Conservation (phyloP, 2,329 filamentous ascomycete species). For the Drechslerella dactyloides region DNA sequence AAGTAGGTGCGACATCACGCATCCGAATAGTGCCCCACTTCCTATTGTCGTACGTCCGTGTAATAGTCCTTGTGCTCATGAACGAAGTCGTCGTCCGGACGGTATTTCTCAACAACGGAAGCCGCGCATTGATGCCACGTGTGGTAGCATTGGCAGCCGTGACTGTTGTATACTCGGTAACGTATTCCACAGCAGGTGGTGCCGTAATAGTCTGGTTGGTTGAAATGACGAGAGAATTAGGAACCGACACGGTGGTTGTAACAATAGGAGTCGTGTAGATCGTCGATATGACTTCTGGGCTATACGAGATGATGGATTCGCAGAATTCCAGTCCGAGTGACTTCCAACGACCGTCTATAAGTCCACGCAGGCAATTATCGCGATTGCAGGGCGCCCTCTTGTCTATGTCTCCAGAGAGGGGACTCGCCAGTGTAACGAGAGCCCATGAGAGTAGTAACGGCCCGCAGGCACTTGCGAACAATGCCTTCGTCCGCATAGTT, state of each 20-base stretch:
- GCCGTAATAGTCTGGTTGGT: background rate
- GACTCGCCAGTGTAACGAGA: background rate
- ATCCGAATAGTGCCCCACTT: background rate
- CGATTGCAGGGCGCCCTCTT: background rate
- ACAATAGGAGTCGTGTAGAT: slow-evolving; percentile 6
- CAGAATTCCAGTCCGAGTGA: slow-evolving; percentile 2
- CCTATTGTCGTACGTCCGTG: slow-evolving; percentile 7
- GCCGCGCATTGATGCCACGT: background rate
- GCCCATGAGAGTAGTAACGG: background rate
- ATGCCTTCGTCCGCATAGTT: background rate
- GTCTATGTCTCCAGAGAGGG: background rate
- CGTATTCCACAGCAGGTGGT: background rate
- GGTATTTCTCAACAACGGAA: background rate
- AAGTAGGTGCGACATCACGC: background rate
- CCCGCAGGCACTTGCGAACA: background rate
- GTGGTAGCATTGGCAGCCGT: background rate
- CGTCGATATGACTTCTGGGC: background rate
- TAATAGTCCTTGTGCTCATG: slow-evolving; percentile 1
- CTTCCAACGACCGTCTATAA: slow-evolving; percentile 6
- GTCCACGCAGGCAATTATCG: slow-evolving; percentile 5
- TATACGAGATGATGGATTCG: background rate
- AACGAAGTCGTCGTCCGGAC: background rate
- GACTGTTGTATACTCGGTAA: background rate
- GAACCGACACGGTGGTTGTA: background rate
- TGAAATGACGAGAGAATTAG: background rate